A percentile compares a stretch with the other conserved stretches of the same genome.
Evolutionary conservation across 2,329 filamentous ascomycete species (phyloP).

Genomic region (Apiospora aurea): DNA sequence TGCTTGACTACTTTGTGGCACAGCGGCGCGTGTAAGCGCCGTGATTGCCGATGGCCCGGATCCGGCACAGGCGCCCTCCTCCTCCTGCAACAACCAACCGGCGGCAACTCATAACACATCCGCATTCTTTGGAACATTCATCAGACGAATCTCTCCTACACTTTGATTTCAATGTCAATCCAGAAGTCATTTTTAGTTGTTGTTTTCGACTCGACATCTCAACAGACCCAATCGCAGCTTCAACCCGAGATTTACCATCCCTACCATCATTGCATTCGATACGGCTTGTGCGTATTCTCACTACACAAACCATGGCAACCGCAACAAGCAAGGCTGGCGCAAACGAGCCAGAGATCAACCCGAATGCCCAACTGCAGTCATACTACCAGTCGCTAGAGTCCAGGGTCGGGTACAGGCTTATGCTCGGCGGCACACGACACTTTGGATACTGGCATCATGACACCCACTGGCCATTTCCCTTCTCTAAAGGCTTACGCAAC

Average conservation of each 20-base stretch:
- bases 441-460: conserved; percentile 57
- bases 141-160: too few species aligned
- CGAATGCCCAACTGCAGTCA: conserved; percentile 48
- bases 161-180: too few species aligned
- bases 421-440: conserved; percentile 57
- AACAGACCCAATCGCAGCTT: background rate
- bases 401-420: conserved; percentile 49
- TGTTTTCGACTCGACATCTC: background rate
- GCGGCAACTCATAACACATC: background rate
- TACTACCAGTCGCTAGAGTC: conserved; percentile 57
- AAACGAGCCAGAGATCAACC: conserved; percentile 42
- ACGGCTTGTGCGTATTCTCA: background rate
- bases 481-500: conserved; percentile 47
- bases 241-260: background rate
- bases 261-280: background rate
- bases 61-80: background rate
- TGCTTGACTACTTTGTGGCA: background rate
- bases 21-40: conserved; percentile 7
- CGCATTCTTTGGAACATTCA: background rate
- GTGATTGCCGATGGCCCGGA: conserved; percentile 5
- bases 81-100: background rate
- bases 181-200: too few species aligned
- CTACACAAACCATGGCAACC: background rate
- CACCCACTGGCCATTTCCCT: conserved; percentile 56
- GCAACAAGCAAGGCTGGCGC: background rate